Evolutionary conservation across 257 asterid species (phyloP), one percentile per base, ranked within the genome.

Genomic region (Przewalskia tangutica): DNA sequence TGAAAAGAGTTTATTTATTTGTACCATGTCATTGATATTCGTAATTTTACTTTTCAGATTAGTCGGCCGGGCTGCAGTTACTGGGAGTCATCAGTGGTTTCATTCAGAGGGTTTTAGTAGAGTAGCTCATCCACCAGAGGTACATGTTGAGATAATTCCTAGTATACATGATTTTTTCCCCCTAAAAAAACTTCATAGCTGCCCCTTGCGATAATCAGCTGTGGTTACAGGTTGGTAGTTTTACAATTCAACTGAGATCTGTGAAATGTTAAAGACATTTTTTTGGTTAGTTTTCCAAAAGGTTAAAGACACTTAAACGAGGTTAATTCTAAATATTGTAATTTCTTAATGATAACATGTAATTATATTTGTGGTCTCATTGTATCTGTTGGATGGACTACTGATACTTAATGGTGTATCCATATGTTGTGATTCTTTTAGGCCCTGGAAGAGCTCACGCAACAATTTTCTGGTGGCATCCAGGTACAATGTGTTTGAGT

Each of bases 381-480:
- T 73, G 62, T 23, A n/a, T 48, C 60, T 55, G 6, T 11, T 73
- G 59, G 68, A 44, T 73, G 79, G 32, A 73, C 5, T 11, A 50
- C 44, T 73, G 62, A 50, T 73, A 73, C 60, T 73, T 34, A 73
- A 27, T 73, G 44, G 8, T 48, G 44, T 73, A 23, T 73, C 60
- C 62, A 13, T 48, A 20, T 0, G 46, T 5, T 50, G 60, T 48
- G 55, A 66, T 76, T 73, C 50, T 81, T 79, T 36, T 84, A 95
- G 98, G 97, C 93, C 73, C 86, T 89, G 34, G 90, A 95, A 60
- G 97, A 94, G 86, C 88, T 91, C 58, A 75, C 70, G 46, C 92
- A 82, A 42, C 99, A 94, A 77, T 90, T 92, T 85, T 87, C 96
- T 76, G 95, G 94, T 83, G 99, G 99, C 81, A 92, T 95, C 94